These are phyloP conservation scores for Lentinula raphanica DNA, from an alignment of 768 basidiomycete genomes.

Conservation along the genomic window DNA sequence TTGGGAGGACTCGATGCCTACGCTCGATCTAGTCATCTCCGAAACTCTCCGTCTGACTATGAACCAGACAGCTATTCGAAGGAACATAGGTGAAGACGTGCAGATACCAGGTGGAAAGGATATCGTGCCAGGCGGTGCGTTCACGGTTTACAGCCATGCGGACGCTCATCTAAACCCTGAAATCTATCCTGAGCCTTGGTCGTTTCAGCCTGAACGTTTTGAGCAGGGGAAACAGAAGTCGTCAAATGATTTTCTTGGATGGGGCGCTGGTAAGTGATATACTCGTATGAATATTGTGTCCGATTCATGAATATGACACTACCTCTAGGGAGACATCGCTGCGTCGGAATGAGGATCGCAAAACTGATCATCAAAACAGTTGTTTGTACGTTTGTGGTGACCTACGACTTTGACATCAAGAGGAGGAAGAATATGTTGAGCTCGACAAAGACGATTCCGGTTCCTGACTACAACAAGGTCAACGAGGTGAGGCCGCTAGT, in stretches of 20 bases:
- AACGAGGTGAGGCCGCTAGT: background rate
- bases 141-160: background rate
- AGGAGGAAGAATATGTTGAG: background rate
- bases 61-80: slow-evolving; percentile 25
- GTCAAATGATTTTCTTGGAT: background rate
- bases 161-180: slow-evolving; percentile 1
- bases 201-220: slow-evolving; percentile 1
- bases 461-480: background rate
- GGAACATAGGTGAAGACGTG: slow-evolving; percentile 28
- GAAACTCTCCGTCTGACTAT: slow-evolving; percentile 33
- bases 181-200: background rate
- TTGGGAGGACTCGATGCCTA: slow-evolving; percentile 37
- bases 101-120: slow-evolving; percentile 11
- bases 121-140: background rate
- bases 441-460: background rate
- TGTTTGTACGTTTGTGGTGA: slow-evolving; percentile 1
- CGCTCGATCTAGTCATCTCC: slow-evolving; percentile 30
- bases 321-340: slow-evolving; percentile 5
- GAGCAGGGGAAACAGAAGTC: background rate
- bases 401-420: background rate
- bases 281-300: background rate
- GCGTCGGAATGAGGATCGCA: background rate
- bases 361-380: slow-evolving; percentile 1
- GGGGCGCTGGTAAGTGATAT: slow-evolving; percentile 6
- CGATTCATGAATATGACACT: background rate